Percentiles rank a stretch among this genome's conserved stretches.
Conservation (phyloP, 495 filamentous ascomycete genomes). For the Aspergillus nidulans region DNA sequence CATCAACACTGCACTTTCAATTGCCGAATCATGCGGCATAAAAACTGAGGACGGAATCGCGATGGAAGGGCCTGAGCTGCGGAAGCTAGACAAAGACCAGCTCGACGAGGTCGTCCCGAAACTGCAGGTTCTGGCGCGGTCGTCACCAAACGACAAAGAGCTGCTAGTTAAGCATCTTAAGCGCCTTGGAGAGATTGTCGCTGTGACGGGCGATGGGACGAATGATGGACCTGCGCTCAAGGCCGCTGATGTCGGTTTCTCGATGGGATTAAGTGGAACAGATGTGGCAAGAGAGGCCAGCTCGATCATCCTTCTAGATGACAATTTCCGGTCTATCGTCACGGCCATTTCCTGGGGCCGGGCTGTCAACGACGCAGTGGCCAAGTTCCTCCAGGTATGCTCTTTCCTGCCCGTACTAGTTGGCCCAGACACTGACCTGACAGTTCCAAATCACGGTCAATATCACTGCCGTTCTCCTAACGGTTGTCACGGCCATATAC, state of each 20-base stretch:
- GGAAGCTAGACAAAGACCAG: conserved; percentile 63
- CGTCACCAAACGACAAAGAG: conserved; percentile 83
- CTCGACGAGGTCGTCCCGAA: conserved; percentile 69
- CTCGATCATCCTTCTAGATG: conserved; percentile 86
- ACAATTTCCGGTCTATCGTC: conserved; percentile 85
- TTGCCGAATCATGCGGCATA: conserved; percentile 87
- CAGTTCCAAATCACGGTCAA: conserved; percentile 91
- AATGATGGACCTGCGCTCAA: conserved; percentile 86
- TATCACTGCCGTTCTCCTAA: conserved; percentile 77
- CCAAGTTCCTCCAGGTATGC: conserved; percentile 64
- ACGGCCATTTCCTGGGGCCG: conserved; percentile 88
- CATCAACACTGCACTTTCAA: conserved; percentile 68
- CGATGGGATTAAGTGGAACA: conserved; percentile 87
- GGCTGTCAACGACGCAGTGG: conserved; percentile 87
- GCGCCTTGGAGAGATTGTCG: conserved; percentile 69
- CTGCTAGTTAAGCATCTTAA: conserved; percentile 72
- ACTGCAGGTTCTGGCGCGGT: conserved; percentile 80
- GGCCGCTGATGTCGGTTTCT: conserved; percentile 84
- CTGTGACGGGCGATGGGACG: conserved; percentile 87
- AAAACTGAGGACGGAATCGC: conserved; percentile 61
- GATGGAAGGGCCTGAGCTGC: conserved; percentile 82
- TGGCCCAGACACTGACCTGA: neutral
- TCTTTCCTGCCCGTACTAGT: neutral
- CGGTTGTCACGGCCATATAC: conserved; percentile 78
- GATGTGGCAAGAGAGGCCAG: conserved; percentile 91